phyloP scores from a whole-genome alignment of 192 early-diverging fungal genomes.

The Umbelopsis sp. region DNA sequence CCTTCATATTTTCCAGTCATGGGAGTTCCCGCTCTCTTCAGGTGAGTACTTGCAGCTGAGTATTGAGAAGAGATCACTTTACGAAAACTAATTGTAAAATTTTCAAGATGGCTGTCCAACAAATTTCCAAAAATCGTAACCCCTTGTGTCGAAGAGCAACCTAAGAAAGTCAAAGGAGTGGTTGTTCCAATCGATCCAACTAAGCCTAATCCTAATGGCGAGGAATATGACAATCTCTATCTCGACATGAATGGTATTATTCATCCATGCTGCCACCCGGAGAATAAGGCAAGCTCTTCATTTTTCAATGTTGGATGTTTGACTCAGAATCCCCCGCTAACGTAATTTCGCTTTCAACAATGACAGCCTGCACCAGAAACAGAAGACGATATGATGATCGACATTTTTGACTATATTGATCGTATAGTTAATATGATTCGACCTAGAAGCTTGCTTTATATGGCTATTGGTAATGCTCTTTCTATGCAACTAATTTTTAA shows the following conservation, averaged over 20 bases:
- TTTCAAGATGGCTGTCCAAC: slow-evolving; percentile 66
- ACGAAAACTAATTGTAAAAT: not conserved
- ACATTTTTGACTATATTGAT: slow-evolving; percentile 96
- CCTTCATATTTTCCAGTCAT: slow-evolving; percentile 38
- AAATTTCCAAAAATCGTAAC: slow-evolving; percentile 76
- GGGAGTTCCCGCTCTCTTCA: slow-evolving; percentile 83
- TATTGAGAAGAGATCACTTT: not conserved
- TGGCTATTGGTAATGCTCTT: slow-evolving; percentile 83
- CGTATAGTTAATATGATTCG: slow-evolving; percentile 91
- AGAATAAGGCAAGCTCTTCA: slow-evolving; percentile 53
- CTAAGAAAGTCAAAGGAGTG: slow-evolving; percentile 70
- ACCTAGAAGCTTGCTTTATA: slow-evolving; percentile 93
- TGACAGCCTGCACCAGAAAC: slow-evolving; percentile 69
- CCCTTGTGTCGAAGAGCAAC: slow-evolving; percentile 73
- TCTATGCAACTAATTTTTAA: not conserved
- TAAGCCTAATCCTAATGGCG: slow-evolving; percentile 87
- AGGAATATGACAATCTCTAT: slow-evolving; percentile 95
- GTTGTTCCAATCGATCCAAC: slow-evolving; percentile 84
- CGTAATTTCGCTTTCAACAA: not conserved
- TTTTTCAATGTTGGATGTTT: not conserved
- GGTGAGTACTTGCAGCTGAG: slow-evolving; percentile 33
- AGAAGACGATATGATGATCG: slow-evolving; percentile 94
- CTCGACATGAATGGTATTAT: slow-evolving; percentile 99
- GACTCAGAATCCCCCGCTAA: not conserved
- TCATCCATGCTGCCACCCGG: slow-evolving; percentile 84